Evolutionary conservation across 139 green algal genomes (phyloP).

Genomic region (Chlamydomonas incerta): DNA sequence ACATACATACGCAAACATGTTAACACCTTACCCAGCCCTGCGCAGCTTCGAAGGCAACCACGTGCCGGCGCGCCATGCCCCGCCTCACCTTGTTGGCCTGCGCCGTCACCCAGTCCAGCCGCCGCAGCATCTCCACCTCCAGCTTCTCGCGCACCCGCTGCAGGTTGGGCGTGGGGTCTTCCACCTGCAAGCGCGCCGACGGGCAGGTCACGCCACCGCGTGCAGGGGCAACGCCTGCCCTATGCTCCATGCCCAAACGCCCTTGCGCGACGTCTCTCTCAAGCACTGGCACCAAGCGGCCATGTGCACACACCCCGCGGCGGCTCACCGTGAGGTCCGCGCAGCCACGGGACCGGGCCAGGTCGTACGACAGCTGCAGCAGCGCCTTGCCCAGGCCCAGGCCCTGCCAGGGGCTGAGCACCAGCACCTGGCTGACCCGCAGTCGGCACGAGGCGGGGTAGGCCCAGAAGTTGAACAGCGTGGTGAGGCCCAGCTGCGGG

Average conservation of each 20-base stretch:
- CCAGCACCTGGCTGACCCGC: slow-evolving; percentile 83
- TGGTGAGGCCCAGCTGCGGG: slow-evolving; percentile 55
- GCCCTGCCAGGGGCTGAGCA: slow-evolving; percentile 81
- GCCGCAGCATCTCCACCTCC: slow-evolving; percentile 70
- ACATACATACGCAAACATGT: neutral
- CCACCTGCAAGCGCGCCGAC: slow-evolving; percentile 59
- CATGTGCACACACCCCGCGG: too few species aligned
- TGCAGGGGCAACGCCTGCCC: too few species aligned
- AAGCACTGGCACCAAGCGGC: too few species aligned
- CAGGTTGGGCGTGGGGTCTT: slow-evolving; percentile 89
- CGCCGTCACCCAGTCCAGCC: slow-evolving; percentile 49
- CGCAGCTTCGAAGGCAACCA: too few species aligned
- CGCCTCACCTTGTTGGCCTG: slow-evolving; percentile 43
- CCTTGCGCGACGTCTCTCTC: too few species aligned
- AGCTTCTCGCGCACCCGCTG: slow-evolving; percentile 75
- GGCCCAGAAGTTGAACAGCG: slow-evolving; percentile 88
- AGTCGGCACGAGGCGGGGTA: slow-evolving; percentile 76
- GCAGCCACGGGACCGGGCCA: slow-evolving; percentile 58
- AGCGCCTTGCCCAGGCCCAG: slow-evolving; percentile 73
- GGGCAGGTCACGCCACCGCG: neutral
- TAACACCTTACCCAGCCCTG: too few species aligned
- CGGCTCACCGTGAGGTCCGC: slow-evolving; percentile 84
- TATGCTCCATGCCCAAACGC: too few species aligned
- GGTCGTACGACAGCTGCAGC: slow-evolving; percentile 69
- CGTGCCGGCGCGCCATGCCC: neutral